Evolutionary conservation across 192 early-diverging fungal species (phyloP), one percentile per base, ranked within the genome.

Genomic region (Fimicolochytrium jonesii): DNA sequence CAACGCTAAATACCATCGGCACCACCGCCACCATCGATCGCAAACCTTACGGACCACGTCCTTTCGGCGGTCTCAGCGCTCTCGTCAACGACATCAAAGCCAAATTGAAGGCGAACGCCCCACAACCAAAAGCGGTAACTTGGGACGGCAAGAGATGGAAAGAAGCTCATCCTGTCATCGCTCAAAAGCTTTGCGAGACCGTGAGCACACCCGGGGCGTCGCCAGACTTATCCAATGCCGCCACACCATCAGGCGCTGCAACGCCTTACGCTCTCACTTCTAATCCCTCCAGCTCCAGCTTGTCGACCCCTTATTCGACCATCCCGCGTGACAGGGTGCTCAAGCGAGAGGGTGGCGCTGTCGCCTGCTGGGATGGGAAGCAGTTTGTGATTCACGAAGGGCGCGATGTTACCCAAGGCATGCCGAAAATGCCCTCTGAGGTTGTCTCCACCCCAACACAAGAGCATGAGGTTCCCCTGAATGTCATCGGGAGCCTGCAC

Each of bases 131-230:
- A 18, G 62, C 62, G 2, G 62, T 64, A 18, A 52, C 43, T 2
- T 64, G 62, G 62, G 43, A 64, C 29, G 62, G 62, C 4, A 6
- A 23, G 4, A 29, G 25, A 45, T 64, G 62, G 62, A 28, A 33
- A 2, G 62, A 64, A 28, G 62, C 51, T 11, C 62, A 53, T 29
- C 62, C 62, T 2, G 62, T 46, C 0, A 26, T 64, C n/a, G 62
- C 62, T 4, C 52, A 44, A 32, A 15, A 45, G 25, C 62, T 64
- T 1, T n/a, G n/a, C n/a, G n/a, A n/a, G n/a, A n/a, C n/a, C n/a
- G n/a, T n/a, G n/a, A n/a, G n/a, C n/a, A n/a, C n/a, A n/a, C n/a
- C n/a, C n/a, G n/a, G n/a, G n/a, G n/a, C n/a, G n/a, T n/a, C n/a
- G n/a, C n/a, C n/a, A n/a, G n/a, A n/a, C n/a, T n/a, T n/a, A n/a